These are phyloP conservation scores for Candida argentea DNA, from an alignment of 805 yeast species.

Conservation along the genomic window DNA sequence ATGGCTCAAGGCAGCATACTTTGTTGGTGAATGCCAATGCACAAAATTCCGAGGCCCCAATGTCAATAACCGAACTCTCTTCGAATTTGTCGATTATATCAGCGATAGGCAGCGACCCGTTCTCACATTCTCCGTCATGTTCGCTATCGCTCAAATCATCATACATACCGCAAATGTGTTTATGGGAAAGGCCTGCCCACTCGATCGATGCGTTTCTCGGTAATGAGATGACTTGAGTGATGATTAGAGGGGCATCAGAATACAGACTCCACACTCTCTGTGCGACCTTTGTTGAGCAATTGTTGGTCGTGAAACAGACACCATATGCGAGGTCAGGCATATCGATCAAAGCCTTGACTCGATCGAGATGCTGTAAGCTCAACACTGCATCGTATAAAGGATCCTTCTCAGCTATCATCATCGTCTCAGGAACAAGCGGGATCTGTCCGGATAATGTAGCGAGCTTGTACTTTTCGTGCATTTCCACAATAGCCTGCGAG, in stretches of 20 bases:
- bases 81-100: slow-evolving; percentile 1
- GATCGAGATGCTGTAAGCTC: slow-evolving; percentile 65
- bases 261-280: slow-evolving; percentile 38
- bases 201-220: slow-evolving; percentile 62
- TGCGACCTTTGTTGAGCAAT: slow-evolving; percentile 17
- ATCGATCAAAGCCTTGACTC: slow-evolving; percentile 48
- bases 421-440: slow-evolving; percentile 64
- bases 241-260: slow-evolving; percentile 24
- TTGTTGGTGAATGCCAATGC: no score
- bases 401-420: slow-evolving; percentile 33
- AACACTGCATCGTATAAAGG: slow-evolving; percentile 32
- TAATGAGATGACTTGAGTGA: slow-evolving; percentile 45
- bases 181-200: slow-evolving; percentile 60
- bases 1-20: no score
- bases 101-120: neutral
- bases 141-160: slow-evolving; percentile 32
- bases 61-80: neutral
- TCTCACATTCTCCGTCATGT: slow-evolving; percentile 6
- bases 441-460: slow-evolving; percentile 84
- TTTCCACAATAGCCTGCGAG: slow-evolving; percentile 66
- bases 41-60: no score
- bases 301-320: slow-evolving; percentile 45
- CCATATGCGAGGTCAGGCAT: slow-evolving; percentile 34
- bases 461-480: slow-evolving; percentile 25
- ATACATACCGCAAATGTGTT: slow-evolving; percentile 23